Percentiles rank a stretch among this genome's conserved stretches.
Evolutionary conservation across 345 rosid genomes (phyloP).

Genomic region (Bruguiera gymnorhiza): DNA sequence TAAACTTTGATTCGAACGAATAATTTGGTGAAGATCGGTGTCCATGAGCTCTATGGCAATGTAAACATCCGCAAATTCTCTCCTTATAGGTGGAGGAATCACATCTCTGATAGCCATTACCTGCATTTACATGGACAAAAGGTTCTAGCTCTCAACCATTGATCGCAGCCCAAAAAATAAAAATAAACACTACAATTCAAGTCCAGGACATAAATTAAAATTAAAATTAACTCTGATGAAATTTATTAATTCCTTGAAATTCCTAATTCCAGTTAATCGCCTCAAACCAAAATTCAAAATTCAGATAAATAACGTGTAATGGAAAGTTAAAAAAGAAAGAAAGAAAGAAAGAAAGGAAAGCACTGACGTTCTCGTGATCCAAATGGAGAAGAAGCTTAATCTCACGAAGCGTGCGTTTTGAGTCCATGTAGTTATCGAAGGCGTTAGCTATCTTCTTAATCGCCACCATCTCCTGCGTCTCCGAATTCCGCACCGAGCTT

Average conservation of each 20-base stretch:
- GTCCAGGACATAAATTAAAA: not conserved
- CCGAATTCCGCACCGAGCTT: constrained; percentile 89
- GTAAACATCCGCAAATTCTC: constrained; percentile 86
- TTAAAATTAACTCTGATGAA: too few species aligned
- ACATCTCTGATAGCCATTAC: constrained; percentile 78
- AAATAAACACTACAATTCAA: not conserved
- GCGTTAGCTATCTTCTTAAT: constrained; percentile 95
- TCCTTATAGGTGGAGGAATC: constrained; percentile 80
- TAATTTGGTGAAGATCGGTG: constrained; percentile 93
- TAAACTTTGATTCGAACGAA: constrained; percentile 75
- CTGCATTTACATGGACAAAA: constrained; percentile 41
- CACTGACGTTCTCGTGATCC: constrained; percentile 89
- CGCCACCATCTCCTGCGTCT: constrained; percentile 93
- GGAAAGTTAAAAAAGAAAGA: not conserved
- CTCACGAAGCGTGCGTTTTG: constrained; percentile 98
- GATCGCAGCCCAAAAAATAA: not conserved
- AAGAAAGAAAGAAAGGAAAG: not conserved
- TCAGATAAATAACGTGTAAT: too few species aligned
- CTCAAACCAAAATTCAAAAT: too few species aligned
- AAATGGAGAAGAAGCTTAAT: constrained; percentile 92
- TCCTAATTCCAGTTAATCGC: too few species aligned
- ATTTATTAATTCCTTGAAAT: too few species aligned
- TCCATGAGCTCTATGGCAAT: constrained; percentile 87
- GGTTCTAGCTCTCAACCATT: not conserved
- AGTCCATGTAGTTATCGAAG: constrained; percentile 92